Evolutionary conservation across 257 asterid genomes (phyloP).

Genomic region (Handroanthus guayacan): DNA sequence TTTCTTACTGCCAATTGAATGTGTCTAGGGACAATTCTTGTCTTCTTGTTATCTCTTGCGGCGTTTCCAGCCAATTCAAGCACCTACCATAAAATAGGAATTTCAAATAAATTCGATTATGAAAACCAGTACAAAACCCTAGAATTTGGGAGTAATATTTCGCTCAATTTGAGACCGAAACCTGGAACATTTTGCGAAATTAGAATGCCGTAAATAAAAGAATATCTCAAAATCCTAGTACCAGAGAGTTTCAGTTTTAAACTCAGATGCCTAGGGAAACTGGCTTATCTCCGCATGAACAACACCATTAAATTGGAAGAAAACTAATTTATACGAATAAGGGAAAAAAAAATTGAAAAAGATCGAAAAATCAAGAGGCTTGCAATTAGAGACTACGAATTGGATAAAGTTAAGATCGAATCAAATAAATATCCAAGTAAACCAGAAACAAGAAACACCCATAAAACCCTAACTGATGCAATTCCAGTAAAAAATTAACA

Average conservation of each 20-base stretch:
- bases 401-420: not conserved
- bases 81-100: conserved; percentile 45
- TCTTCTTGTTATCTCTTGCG: conserved; percentile 84
- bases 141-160: not conserved
- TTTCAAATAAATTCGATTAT: not conserved
- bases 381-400: not conserved
- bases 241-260: not conserved
- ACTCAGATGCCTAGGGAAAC: no score
- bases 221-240: not conserved
- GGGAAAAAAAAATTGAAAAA: not conserved
- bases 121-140: conserved; percentile 8
- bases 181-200: not conserved
- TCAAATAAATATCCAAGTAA: not conserved
- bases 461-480: not conserved
- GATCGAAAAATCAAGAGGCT: not conserved
- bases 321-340: not conserved
- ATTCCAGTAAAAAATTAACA: not conserved
- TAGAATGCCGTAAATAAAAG: not conserved
- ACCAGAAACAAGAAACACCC: not conserved
- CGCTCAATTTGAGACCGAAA: not conserved
- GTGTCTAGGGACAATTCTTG: conserved; percentile 80
- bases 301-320: not conserved
- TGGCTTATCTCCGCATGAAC: not conserved
- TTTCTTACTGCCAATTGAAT: conserved; percentile 81
- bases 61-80: conserved; percentile 87